Base-by-base conservation (phyloP, 495 filamentous ascomycete genomes). In the Aspergillus olivimuriae region DNA sequence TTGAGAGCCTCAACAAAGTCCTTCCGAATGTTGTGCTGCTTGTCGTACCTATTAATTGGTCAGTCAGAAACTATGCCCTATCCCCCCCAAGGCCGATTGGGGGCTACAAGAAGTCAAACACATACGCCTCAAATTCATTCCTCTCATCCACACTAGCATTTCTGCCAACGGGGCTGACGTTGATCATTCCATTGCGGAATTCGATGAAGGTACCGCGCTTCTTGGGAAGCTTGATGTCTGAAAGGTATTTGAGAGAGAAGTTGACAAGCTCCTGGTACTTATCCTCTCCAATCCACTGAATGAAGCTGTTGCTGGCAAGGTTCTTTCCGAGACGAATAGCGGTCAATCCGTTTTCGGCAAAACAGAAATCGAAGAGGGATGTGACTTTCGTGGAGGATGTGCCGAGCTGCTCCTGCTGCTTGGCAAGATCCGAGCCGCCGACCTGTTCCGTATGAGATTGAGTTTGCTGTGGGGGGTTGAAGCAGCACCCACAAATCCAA, bases 161-260 rank as follows among this genome's bases (percentile, higher is more conserved):
- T 40, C 92, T 76, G n/a, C 92, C 92, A 53, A 97, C 77, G 32
- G 92, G 92, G 28, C 78, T 84, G 50, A 98, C 72, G 52, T 98
- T 98, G 64, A 98, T 78, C 92, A 97, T 97, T 62, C 92, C 92
- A 60, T 91, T 94, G 46, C 73, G 78, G 74, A 95, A 98, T 73
- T 98, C 92, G 46, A 98, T 68, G 60, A 98, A 98, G 22, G 92
- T 98, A 51, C 92, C 92, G 34, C 91, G 76, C 81, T 94, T 97
- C 65, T 88, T 66, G 30, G 91, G 92, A 12, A 73, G 44, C 53
- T 94, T 86, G 24, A 95, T 65, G 58, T 95, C 87, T 49, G 89
- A 86, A 49, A 98, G 79, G 62, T 95, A 94, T 63, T 82, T 86
- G 60, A 97, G 75, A 48, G 83, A 76, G 69, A 90, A 98, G 50